Evolutionary conservation across 352 stramenopile genomes (phyloP).

Genomic region (Pythium rhizo-oryzae): DNA sequence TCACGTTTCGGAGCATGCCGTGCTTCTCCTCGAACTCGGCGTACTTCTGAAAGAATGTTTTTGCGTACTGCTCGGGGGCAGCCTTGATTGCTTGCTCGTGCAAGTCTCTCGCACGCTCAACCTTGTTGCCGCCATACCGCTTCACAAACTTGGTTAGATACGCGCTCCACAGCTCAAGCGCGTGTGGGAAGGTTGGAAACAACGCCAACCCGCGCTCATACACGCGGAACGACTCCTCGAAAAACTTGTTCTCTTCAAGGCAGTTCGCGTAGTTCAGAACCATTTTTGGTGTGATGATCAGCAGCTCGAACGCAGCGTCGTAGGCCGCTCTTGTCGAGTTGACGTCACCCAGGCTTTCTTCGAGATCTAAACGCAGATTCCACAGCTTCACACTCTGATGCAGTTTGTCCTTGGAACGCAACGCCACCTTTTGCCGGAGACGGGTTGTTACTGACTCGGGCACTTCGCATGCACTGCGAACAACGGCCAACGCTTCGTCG

Average conservation of each 20-base stretch:
- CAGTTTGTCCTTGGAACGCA: constrained; percentile 80
- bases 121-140: constrained; percentile 95
- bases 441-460: constrained; percentile 51
- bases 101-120: constrained; percentile 96
- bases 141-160: constrained; percentile 97
- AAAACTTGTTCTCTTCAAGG: constrained; percentile 98
- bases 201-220: constrained; percentile 90
- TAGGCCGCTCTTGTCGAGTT: constrained; percentile 96
- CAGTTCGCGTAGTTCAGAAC: constrained; percentile 97
- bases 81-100: constrained; percentile 94
- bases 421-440: constrained; percentile 52
- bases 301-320: constrained; percentile 94
- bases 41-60: constrained; percentile 82
- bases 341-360: constrained; percentile 97
- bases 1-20: constrained; percentile 95
- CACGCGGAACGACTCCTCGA: constrained; percentile 94
- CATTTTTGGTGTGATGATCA: constrained; percentile 96
- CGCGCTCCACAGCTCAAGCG: constrained; percentile 94
- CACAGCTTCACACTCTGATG: constrained; percentile 94
- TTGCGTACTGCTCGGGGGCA: constrained; percentile 89
- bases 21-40: constrained; percentile 97
- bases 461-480: constrained; percentile 78
- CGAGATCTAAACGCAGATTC: constrained; percentile 97
- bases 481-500: constrained; percentile 91
- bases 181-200: constrained; percentile 94